Percentiles rank a stretch among this genome's conserved stretches.
These are phyloP conservation scores for Glycine soja DNA, from an alignment of 306 rosid genomes.

Conservation along the genomic window DNA sequence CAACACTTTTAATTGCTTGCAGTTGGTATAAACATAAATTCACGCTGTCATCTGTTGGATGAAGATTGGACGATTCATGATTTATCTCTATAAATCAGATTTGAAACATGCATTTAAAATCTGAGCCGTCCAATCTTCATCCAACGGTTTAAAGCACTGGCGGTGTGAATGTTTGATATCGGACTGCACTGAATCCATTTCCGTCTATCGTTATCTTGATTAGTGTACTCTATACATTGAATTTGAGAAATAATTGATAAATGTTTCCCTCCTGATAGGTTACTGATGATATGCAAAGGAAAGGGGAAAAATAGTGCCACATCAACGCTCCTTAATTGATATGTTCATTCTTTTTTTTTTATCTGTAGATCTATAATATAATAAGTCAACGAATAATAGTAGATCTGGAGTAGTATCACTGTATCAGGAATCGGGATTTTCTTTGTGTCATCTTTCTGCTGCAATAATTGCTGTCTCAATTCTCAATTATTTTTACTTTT, in stretches of 20 bases:
- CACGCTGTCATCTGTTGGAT: neutral
- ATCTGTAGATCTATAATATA: neutral
- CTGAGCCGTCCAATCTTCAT: neutral
- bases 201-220: neutral
- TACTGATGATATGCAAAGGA: neutral
- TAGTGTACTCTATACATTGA: neutral
- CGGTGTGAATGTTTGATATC: no score
- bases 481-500: neutral
- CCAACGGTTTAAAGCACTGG: no score
- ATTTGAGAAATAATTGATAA: neutral
- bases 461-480: constrained; percentile 18
- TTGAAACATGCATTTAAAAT: neutral
- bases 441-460: constrained; percentile 23
- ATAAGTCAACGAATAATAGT: neutral
- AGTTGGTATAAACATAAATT: no score
- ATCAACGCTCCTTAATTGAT: neutral
- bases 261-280: neutral
- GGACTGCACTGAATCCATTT: no score
- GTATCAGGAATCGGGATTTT: neutral
- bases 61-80: neutral
- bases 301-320: no score
- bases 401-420: constrained; percentile 22
- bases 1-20: neutral
- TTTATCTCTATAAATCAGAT: neutral
- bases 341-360: neutral